Evolutionary conservation across 805 yeast genomes (phyloP).

Genomic region (Kodamaea restingae): DNA sequence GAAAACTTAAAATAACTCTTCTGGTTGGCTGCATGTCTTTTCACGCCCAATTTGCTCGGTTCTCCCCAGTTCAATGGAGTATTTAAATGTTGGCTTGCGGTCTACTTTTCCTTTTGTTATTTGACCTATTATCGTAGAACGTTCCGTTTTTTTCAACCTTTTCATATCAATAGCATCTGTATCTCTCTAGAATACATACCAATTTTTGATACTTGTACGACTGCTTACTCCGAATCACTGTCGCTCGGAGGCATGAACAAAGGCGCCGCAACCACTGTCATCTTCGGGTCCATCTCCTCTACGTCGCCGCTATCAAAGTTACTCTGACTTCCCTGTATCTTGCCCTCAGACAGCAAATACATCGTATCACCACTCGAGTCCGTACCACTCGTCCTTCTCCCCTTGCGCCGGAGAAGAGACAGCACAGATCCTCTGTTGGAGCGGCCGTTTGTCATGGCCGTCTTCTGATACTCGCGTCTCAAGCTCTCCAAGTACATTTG

Average conservation of each 20-base stretch:
- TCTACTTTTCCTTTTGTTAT: too few species aligned
- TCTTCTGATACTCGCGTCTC: constrained; percentile 4
- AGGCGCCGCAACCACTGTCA: constrained; percentile 34
- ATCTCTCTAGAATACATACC: too few species aligned
- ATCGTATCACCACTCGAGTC: background rate
- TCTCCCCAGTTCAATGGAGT: too few species aligned
- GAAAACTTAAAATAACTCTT: too few species aligned
- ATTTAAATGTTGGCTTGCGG: too few species aligned
- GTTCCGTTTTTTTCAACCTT: too few species aligned
- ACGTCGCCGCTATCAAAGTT: background rate
- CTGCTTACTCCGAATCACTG: constrained; percentile 29
- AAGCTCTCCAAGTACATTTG: constrained; percentile 15
- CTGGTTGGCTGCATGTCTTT: too few species aligned
- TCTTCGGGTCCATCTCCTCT: constrained; percentile 5
- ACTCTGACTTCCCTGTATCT: background rate
- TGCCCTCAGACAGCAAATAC: background rate
- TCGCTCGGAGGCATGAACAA: constrained; percentile 39
- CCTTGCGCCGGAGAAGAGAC: constrained; percentile 4
- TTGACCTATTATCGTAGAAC: too few species aligned
- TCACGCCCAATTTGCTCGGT: too few species aligned
- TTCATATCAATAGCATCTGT: too few species aligned
- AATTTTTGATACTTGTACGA: too few species aligned
- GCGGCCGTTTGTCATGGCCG: background rate
- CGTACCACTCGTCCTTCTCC: constrained; percentile 1
- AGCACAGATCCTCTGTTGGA: constrained; percentile 5